Evolutionary conservation across 2,329 filamentous ascomycete genomes (phyloP), one percentile per base, ranked within the genome.

Genomic region (Sporothrix inflata): DNA sequence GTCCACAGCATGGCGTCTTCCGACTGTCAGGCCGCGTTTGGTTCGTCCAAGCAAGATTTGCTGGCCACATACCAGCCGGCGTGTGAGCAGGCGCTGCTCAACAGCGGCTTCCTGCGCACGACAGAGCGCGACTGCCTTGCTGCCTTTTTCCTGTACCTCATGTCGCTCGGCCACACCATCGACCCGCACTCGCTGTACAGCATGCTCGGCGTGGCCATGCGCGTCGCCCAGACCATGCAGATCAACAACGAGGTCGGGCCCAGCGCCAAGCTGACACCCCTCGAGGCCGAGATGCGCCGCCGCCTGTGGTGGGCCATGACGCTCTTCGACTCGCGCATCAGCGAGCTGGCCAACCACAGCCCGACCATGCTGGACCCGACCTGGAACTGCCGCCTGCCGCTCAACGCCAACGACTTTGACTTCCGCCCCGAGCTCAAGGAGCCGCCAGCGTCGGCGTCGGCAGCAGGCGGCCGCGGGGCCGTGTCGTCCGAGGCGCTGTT

Each of bases 291-390:
- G 78, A 84, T 90, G 81, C 85, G 88, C 14, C 85, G 89, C 40
- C 81, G 89, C 45, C 82, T 91, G 0, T 91, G 88, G 88, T 91
- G 88, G 89, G 82, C 86, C 0, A 78, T 91, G 0, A 78, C 87
- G 0, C 77, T 87, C 3, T 87, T 90, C 71, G 89, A 91, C 75
- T 78, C 79, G 61, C 87, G 89, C 19, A 83, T 89, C 14, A 79
- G 84, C 74, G 88, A 90, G 74, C 77, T 90, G 73, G 77, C 83
- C 1, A 80, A 84, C 38, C 81, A 77, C 51, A 80, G 79, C 11
- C 73, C 75, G 4, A 73, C 79, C 0, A 74, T 73, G 0, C 75
- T 84, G 1, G 65, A 71, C 1, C 82, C 82, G 0, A 78, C 76
- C 0, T 84, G 83, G 82, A 80, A 85, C 71, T 86, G 84, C 73